These are phyloP conservation scores for Pythium sukuiense DNA, from an alignment of 352 stramenopile genomes.

Conservation along the genomic window DNA sequence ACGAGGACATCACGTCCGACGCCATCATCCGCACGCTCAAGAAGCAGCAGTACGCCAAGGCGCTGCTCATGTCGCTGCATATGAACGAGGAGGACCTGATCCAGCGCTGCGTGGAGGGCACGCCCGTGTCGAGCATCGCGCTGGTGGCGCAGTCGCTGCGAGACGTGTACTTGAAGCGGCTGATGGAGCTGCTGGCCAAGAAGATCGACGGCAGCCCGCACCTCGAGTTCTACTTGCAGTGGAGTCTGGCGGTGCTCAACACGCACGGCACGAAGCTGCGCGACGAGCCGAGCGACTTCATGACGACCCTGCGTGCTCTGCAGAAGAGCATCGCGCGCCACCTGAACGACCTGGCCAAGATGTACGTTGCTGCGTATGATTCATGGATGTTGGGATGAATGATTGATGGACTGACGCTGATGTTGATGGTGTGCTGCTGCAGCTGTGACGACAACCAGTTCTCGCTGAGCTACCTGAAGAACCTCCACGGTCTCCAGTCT, in stretches of 20 bases:
- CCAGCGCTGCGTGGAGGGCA: constrained; percentile 89
- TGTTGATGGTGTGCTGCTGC: constrained; percentile 5
- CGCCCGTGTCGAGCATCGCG: constrained; percentile 87
- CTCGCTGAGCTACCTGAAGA: constrained; percentile 78
- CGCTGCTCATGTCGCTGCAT: constrained; percentile 95
- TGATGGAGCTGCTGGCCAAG: constrained; percentile 93
- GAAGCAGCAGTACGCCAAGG: constrained; percentile 89
- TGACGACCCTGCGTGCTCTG: constrained; percentile 80
- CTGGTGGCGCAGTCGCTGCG: constrained; percentile 91
- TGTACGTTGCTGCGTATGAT: constrained; percentile 50
- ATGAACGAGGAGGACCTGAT: constrained; percentile 96
- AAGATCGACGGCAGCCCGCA: constrained; percentile 92
- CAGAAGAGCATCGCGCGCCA: constrained; percentile 88
- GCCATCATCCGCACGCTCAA: constrained; percentile 87
- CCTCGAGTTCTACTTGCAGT: constrained; percentile 97
- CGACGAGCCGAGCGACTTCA: constrained; percentile 72
- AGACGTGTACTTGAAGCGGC: constrained; percentile 89
- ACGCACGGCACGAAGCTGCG: constrained; percentile 89
- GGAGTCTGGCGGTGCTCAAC: constrained; percentile 94
- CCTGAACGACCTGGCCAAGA: constrained; percentile 80
- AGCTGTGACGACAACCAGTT: constrained; percentile 91
- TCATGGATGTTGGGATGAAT: background rate
- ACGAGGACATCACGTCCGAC: constrained; percentile 97
- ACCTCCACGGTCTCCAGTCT: constrained; percentile 30
- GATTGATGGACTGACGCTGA: constrained; percentile 21